Evolutionary conservation across 2,329 filamentous ascomycete genomes (phyloP).

Genomic region (Fusarium tricinctum): DNA sequence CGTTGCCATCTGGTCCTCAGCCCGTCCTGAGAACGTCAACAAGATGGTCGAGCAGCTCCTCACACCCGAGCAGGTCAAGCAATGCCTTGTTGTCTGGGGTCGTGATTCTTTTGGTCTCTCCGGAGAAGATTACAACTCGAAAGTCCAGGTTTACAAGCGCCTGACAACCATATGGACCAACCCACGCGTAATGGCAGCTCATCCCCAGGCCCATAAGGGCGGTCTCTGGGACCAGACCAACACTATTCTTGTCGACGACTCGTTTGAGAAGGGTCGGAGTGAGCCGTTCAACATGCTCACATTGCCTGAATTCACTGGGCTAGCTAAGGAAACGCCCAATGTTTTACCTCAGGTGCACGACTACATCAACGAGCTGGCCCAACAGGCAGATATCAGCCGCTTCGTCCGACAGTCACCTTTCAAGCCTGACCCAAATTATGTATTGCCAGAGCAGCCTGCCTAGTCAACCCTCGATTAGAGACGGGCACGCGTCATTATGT

Average conservation of each 20-base stretch:
- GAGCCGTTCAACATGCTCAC: conserved; percentile 88
- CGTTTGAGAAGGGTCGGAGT: conserved; percentile 79
- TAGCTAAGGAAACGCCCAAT: conserved; percentile 56
- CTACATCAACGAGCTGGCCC: conserved; percentile 69
- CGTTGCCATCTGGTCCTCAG: conserved; percentile 94
- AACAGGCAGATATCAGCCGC: conserved; percentile 72
- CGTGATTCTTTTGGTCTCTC: conserved; percentile 82
- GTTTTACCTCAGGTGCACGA: conserved; percentile 72
- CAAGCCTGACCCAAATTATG: conserved; percentile 52
- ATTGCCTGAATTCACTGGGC: conserved; percentile 80
- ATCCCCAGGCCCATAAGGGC: conserved; percentile 59
- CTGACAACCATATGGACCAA: conserved; percentile 79
- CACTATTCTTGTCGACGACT: conserved; percentile 92
- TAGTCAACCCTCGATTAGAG: background rate
- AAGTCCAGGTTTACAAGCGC: conserved; percentile 92
- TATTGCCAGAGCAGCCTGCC: conserved; percentile 12
- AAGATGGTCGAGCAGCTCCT: conserved; percentile 77
- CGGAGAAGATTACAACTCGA: conserved; percentile 72
- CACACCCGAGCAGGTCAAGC: conserved; percentile 62
- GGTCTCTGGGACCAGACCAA: conserved; percentile 82
- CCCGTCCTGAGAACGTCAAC: conserved; percentile 78
- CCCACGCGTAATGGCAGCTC: conserved; percentile 57
- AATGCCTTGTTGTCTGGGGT: conserved; percentile 80
- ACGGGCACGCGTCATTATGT: background rate
- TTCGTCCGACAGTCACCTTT: conserved; percentile 70